A percentile compares a stretch with the other conserved stretches of the same genome.
Conservation (phyloP, 169 alveolate genomes). For the Cryptosporidium sp. region DNA sequence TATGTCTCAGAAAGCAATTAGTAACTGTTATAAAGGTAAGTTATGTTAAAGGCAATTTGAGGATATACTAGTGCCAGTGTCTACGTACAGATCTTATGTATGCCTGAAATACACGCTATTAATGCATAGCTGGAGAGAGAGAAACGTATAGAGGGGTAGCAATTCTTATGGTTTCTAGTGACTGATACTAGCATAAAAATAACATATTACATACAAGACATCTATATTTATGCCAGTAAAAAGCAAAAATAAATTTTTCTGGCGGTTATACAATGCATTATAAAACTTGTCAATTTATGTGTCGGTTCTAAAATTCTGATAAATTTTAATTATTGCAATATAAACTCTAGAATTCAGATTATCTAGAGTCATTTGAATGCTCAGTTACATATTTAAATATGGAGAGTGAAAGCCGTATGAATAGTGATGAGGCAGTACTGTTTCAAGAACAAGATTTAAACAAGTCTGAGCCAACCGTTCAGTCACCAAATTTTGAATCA, state of each 20-base stretch:
- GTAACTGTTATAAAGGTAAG: neutral
- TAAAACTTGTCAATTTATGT: constrained; percentile 76
- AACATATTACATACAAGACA: constrained; percentile 76
- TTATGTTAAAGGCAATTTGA: constrained; percentile 62
- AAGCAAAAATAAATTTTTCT: constrained; percentile 24
- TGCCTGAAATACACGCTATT: constrained; percentile 45
- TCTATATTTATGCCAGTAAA: constrained; percentile 73
- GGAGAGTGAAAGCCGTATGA: constrained; percentile 75
- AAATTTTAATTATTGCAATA: constrained; percentile 20
- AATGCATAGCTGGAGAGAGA: constrained; percentile 76
- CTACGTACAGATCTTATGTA: constrained; percentile 76
- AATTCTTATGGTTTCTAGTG: constrained; percentile 45
- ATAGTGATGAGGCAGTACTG: constrained; percentile 58
- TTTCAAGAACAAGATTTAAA: constrained; percentile 70
- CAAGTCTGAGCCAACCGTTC: constrained; percentile 38
- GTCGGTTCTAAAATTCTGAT: constrained; percentile 29
- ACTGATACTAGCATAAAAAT: constrained; percentile 71
- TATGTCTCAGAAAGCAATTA: constrained; percentile 35
- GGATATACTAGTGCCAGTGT: constrained; percentile 49
- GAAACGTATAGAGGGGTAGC: constrained; percentile 77
- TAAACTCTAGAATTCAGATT: neutral
- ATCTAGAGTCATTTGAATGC: constrained; percentile 61
- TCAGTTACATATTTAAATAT: constrained; percentile 39
- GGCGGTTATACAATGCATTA: constrained; percentile 75
- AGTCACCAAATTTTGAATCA: constrained; percentile 72